A percentile compares a stretch with the other conserved stretches of the same genome.
Evolutionary conservation across 2,329 filamentous ascomycete species (phyloP).

Genomic region (Huntiella decipiens): DNA sequence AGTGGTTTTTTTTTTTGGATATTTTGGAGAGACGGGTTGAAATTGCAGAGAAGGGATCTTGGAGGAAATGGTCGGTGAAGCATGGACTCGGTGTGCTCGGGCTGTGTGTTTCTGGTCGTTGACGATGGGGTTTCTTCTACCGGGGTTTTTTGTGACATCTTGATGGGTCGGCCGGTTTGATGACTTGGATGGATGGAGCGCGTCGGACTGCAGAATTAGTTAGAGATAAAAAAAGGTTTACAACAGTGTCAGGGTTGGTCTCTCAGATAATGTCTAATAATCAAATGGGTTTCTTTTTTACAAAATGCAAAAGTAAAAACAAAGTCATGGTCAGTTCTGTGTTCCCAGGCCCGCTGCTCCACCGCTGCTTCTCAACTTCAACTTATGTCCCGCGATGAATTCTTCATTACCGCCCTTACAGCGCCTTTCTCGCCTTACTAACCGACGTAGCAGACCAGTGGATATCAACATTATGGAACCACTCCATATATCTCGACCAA

Average conservation of each 20-base stretch:
- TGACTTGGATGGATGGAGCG: too few species aligned
- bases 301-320: neutral
- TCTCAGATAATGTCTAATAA: neutral
- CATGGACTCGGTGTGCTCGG: neutral
- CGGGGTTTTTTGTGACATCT: neutral
- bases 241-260: too few species aligned
- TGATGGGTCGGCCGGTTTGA: too few species aligned
- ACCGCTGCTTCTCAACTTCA: neutral
- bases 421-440: slow-evolving; percentile 43
- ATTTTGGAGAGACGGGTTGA: too few species aligned
- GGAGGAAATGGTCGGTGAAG: neutral
- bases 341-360: neutral
- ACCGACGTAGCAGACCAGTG: slow-evolving; percentile 40
- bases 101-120: neutral
- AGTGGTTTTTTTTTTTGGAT: too few species aligned
- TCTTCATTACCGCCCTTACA: neutral
- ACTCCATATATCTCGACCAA: slow-evolving; percentile 84
- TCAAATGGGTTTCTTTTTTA: neutral
- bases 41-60: too few species aligned
- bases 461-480: slow-evolving; percentile 70
- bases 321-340: neutral
- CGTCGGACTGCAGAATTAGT: neutral
- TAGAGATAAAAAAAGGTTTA: neutral
- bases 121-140: neutral
- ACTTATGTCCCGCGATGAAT: neutral